Percentiles rank a stretch among this genome's conserved stretches.
Evolutionary conservation across 2,329 filamentous ascomycete genomes (phyloP).

Genomic region (Alternaria solani): DNA sequence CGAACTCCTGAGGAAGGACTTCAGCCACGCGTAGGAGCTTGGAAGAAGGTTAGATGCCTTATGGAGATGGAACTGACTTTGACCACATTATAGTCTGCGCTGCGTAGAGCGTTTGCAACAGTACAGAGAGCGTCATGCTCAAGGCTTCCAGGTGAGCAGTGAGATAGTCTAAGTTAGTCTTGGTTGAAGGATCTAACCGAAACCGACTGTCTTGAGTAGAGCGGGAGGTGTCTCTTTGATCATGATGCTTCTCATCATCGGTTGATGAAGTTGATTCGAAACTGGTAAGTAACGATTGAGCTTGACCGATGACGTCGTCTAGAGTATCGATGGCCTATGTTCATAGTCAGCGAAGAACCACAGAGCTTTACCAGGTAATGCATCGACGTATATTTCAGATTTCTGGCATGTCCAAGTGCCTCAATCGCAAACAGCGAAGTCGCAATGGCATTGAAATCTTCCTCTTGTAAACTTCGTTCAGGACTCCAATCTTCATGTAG

Average conservation of each 20-base stretch:
- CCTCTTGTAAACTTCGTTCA: background rate
- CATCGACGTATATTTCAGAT: background rate
- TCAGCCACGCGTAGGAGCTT: background rate
- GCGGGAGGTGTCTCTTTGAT: slow-evolving; percentile 10
- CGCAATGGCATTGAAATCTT: background rate
- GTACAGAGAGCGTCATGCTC: slow-evolving; percentile 47
- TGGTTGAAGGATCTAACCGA: slow-evolving; percentile 19
- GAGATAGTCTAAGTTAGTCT: slow-evolving; percentile 43
- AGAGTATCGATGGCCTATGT: slow-evolving; percentile 45
- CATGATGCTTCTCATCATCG: slow-evolving; percentile 9
- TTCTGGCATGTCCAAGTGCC: background rate
- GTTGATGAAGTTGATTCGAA: slow-evolving; percentile 36
- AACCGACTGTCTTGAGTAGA: slow-evolving; percentile 6
- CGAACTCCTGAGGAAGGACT: background rate
- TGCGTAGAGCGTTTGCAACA: slow-evolving; percentile 50
- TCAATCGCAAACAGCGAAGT: background rate
- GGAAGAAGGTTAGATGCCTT: background rate
- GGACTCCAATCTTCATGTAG: background rate
- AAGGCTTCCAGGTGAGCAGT: slow-evolving; percentile 47
- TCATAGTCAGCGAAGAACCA: slow-evolving; percentile 14
- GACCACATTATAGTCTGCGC: slow-evolving; percentile 51
- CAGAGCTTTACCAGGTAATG: background rate
- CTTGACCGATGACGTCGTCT: slow-evolving; percentile 46
- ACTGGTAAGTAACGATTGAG: slow-evolving; percentile 36
- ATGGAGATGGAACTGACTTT: slow-evolving; percentile 35